Percentiles rank a stretch among this genome's conserved stretches.
Evolutionary conservation across 371 early-diverging fungal species (phyloP).

Genomic region (Lichtheimia hyalospora): DNA sequence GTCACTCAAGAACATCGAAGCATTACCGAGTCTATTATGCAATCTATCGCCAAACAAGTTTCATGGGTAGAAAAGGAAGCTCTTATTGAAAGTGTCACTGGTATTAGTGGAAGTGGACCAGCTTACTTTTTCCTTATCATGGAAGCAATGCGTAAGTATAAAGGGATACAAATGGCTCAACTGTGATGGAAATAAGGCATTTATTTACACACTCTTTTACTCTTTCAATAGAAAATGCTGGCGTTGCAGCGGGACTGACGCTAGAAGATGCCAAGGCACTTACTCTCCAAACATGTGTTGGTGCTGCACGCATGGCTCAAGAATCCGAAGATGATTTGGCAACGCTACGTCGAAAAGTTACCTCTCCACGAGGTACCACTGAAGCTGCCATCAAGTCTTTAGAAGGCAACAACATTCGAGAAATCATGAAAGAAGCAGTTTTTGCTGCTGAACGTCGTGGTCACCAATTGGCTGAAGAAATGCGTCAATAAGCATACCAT

Average conservation of each 20-base stretch:
- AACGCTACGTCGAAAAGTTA: constrained; percentile 82
- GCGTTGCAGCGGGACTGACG: constrained; percentile 75
- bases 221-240: constrained; percentile 65
- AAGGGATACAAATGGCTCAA: not conserved
- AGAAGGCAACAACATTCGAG: constrained; percentile 64
- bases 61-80: constrained; percentile 81
- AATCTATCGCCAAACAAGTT: constrained; percentile 71
- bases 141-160: constrained; percentile 74
- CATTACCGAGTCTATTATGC: constrained; percentile 68
- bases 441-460: constrained; percentile 69
- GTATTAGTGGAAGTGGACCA: constrained; percentile 88
- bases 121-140: constrained; percentile 93
- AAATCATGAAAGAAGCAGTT: constrained; percentile 61
- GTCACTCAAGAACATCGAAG: constrained; percentile 65
- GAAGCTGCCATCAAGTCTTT: constrained; percentile 84
- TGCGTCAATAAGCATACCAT: constrained; percentile 37
- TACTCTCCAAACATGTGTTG: constrained; percentile 87
- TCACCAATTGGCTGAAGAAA: constrained; percentile 68
- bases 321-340: constrained; percentile 70
- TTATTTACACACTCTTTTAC: too few relatives aligned
- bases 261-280: constrained; percentile 74
- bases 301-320: constrained; percentile 87
- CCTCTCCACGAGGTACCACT: constrained; percentile 94
- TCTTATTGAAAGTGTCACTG: constrained; percentile 87
- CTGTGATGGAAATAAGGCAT: too few relatives aligned